Evolutionary conservation across 2,329 filamentous ascomycete species (phyloP), one percentile per base, ranked within the genome.

Genomic region (Gyromitra esculenta): DNA sequence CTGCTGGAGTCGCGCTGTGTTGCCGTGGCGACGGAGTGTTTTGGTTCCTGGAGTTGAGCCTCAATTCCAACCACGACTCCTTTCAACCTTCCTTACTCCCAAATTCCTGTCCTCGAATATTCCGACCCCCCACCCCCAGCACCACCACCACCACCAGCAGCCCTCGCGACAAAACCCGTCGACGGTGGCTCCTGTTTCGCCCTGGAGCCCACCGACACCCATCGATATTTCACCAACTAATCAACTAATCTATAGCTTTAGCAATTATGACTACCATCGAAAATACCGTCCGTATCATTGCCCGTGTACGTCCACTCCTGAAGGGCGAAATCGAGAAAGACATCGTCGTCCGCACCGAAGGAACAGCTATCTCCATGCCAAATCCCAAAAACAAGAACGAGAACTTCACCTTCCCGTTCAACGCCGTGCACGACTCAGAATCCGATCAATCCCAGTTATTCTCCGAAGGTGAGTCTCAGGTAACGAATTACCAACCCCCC

Each of bases 371-470:
- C 82, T 91, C 92, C 83, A 96, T 98, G 81, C 95, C 95, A 2
- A 97, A 94, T 82, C 94, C 95, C 0, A 97, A 96, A 86, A 97
- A 97, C 82, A 92, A 93, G 79, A 86, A 88, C 25, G 95, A 98
- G 84, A 92, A 94, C 82, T 98, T 94, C 84, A 94, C 92, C 69
- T 99, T 98, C 83, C 89, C 94, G 67, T 98, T 98, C 87, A 96
- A 96, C 86, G 89, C 92, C 80, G 95, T 98, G 71, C 98, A 97
- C 84, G 93, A 93, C 82, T 89, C 91, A 81, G 84, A 88, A 45
- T 91, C 92, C 15, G 89, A 92, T 7, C 95, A 99, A 83, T 92
- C 97, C 84, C 88, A 92, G 79, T 85, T 99, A 73, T 99, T 97
- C 79, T 89, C 91, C 48, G 95, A 98, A 89, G 92, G 93, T 94